A percentile compares a stretch with the other conserved stretches of the same genome.
phyloP scores from a whole-genome alignment of 768 basidiomycete species.

The Cyclocybe cylindracea region DNA sequence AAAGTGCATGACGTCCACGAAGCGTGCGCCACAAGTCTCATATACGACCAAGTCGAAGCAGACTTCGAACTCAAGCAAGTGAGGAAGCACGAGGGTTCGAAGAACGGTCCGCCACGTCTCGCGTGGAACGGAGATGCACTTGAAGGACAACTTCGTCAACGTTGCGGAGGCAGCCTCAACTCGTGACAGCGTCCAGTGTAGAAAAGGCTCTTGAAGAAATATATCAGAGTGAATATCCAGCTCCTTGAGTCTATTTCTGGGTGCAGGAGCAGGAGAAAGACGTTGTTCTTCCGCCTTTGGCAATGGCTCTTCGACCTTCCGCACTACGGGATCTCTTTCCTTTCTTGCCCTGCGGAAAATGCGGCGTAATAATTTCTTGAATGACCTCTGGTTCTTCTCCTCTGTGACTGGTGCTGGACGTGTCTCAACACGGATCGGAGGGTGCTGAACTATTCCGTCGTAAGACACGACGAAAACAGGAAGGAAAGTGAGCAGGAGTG shows the following conservation, averaged over 20 bases:
- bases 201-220: slow-evolving; percentile 7
- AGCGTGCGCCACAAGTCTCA: not conserved
- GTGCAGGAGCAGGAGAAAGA: no score
- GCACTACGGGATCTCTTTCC: no score
- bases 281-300: not conserved
- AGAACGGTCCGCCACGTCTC: not conserved
- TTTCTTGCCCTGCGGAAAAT: no score
- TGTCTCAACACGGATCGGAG: not conserved
- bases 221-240: slow-evolving; percentile 8
- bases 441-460: not conserved
- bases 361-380: no score
- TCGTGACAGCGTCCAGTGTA: slow-evolving; percentile 1
- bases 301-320: not conserved
- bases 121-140: not conserved
- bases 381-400: no score
- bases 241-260: not conserved
- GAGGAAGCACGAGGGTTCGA: not conserved
- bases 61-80: slow-evolving; percentile 3
- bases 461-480: no score
- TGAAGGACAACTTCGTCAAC: slow-evolving; percentile 2
- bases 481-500: no score
- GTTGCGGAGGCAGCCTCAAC: not conserved
- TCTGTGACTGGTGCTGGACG: no score
- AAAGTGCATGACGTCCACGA: slow-evolving; percentile 2
- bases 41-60: not conserved